Conservation (phyloP, 1,284 basidiomycete genomes). For the Rugosomyces carneus region DNA sequence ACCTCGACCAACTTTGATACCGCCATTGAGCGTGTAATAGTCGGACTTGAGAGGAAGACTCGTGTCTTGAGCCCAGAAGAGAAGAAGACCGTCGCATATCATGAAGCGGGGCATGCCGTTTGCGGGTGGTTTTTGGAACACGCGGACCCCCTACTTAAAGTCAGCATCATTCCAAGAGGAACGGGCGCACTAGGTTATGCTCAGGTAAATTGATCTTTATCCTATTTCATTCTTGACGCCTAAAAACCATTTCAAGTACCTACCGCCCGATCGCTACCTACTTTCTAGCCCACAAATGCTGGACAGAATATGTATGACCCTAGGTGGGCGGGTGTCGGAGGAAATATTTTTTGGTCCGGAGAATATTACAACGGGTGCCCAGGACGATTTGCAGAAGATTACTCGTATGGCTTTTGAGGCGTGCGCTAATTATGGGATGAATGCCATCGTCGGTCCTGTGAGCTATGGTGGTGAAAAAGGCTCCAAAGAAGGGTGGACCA, state of each 20-base stretch:
- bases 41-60: slow-evolving; percentile 94
- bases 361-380: slow-evolving; percentile 95
- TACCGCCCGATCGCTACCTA: slow-evolving; percentile 94
- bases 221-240: slow-evolving; percentile 3
- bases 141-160: slow-evolving; percentile 94
- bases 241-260: slow-evolving; percentile 50
- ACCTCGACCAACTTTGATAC: slow-evolving; percentile 90
- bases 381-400: slow-evolving; percentile 97
- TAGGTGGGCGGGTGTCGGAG: slow-evolving; percentile 97
- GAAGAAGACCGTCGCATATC: slow-evolving; percentile 98
- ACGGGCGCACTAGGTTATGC: slow-evolving; percentile 96
- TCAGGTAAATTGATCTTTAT: slow-evolving; percentile 47
- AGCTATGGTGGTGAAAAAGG: slow-evolving; percentile 87
- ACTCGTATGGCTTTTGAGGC: slow-evolving; percentile 97
- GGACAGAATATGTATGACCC: slow-evolving; percentile 97
- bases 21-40: slow-evolving; percentile 97
- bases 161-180: slow-evolving; percentile 97
- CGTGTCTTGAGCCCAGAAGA: slow-evolving; percentile 91
- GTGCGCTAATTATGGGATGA: slow-evolving; percentile 96
- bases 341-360: slow-evolving; percentile 96
- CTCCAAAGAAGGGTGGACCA: slow-evolving; percentile 86
- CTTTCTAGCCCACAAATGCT: slow-evolving; percentile 92
- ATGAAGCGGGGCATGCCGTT: slow-evolving; percentile 98
- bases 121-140: slow-evolving; percentile 98
- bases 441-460: slow-evolving; percentile 89